These are phyloP conservation scores for Conoideocrella luteorostrata DNA, from an alignment of 2,329 filamentous ascomycete species.

Conservation along the genomic window DNA sequence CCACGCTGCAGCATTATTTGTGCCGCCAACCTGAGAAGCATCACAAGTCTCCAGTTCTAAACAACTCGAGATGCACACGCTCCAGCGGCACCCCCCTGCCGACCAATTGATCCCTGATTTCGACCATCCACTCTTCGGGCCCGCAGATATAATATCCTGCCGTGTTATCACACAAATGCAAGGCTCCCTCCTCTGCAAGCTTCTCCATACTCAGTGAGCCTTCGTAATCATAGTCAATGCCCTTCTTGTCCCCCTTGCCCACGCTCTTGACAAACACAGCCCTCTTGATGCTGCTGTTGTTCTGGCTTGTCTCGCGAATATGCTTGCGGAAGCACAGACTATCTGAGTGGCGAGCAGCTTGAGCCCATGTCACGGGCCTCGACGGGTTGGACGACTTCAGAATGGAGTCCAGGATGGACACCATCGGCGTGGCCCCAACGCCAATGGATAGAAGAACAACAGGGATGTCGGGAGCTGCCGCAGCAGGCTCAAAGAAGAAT, in stretches of 20 bases:
- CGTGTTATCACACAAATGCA: slow-evolving; percentile 44
- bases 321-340: slow-evolving; percentile 50
- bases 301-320: slow-evolving; percentile 34
- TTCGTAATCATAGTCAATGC: slow-evolving; percentile 49
- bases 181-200: slow-evolving; percentile 39
- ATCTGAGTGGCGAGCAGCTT: slow-evolving; percentile 46
- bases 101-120: slow-evolving; percentile 44
- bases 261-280: slow-evolving; percentile 48
- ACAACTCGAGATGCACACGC: slow-evolving; percentile 59
- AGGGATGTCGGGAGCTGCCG: slow-evolving; percentile 39
- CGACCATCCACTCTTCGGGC: slow-evolving; percentile 60
- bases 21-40: no score
- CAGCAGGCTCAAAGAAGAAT: slow-evolving; percentile 52
- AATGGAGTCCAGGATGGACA: slow-evolving; percentile 57
- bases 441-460: slow-evolving; percentile 62
- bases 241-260: slow-evolving; percentile 31
- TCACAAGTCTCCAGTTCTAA: slow-evolving; percentile 44
- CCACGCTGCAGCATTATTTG: no score
- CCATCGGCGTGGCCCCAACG: slow-evolving; percentile 61
- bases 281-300: slow-evolving; percentile 19
- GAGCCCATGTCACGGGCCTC: slow-evolving; percentile 55
- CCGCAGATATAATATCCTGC: slow-evolving; percentile 66
- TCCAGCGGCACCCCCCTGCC: slow-evolving; percentile 44
- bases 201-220: slow-evolving; percentile 50
- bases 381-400: slow-evolving; percentile 21